Conservation (phyloP, 345 rosid species). For the Aquilaria yunnanensis region DNA sequence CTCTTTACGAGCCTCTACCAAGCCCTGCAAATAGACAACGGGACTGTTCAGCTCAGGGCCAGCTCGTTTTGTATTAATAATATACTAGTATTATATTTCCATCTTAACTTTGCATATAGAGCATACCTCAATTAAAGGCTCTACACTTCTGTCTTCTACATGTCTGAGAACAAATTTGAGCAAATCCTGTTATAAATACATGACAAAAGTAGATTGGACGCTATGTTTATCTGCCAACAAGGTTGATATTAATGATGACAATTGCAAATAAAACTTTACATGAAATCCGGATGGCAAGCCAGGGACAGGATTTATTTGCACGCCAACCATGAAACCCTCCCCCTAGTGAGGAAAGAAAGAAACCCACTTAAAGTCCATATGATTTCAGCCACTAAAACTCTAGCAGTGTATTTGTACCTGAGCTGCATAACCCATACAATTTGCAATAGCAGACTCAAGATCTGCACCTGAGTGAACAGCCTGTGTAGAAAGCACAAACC, state of each 20-base stretch:
- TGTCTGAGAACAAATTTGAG: constrained; percentile 77
- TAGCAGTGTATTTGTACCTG: constrained; percentile 39
- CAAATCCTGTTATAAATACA: constrained; percentile 52
- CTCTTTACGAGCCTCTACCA: constrained; percentile 98
- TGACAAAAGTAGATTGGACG: constrained; percentile 1
- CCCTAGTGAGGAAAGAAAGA: constrained; percentile 49
- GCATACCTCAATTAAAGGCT: constrained; percentile 80
- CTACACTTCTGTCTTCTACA: constrained; percentile 84
- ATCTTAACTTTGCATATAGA: constrained; percentile 1
- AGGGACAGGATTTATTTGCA: constrained; percentile 75
- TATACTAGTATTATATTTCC: not conserved
- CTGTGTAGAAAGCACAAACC: constrained; percentile 35
- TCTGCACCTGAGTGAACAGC: constrained; percentile 99
- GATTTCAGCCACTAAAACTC: constrained; percentile 18
- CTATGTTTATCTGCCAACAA: constrained; percentile 5
- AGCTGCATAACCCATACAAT: constrained; percentile 89
- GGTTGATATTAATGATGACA: constrained; percentile 9
- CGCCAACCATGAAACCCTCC: constrained; percentile 99
- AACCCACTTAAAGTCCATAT: constrained; percentile 13
- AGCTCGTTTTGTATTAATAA: no score
- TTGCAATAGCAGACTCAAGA: constrained; percentile 90
- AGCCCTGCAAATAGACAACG: constrained; percentile 41
- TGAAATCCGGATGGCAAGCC: constrained; percentile 94
- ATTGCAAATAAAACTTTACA: constrained; percentile 39
- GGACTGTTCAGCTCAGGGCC: no score